These are phyloP conservation scores for Alternaria sp. DNA, from an alignment of 2,329 filamentous ascomycete genomes.

Conservation along the genomic window DNA sequence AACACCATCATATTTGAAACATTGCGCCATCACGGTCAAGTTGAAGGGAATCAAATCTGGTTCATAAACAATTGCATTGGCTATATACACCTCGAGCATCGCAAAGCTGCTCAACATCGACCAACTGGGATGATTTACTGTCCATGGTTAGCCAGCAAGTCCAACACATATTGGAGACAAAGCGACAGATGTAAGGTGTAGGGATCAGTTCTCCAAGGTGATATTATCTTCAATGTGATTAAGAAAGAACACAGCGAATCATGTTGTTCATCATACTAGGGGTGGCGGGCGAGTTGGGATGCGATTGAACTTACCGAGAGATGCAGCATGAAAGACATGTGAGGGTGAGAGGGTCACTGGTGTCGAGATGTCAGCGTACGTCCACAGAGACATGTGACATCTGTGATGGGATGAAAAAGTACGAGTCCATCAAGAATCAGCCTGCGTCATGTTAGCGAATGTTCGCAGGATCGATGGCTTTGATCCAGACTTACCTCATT, in stretches of 20 bases:
- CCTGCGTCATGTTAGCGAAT: slow-evolving; percentile 37
- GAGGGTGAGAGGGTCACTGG: slow-evolving; percentile 6
- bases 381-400: slow-evolving; percentile 15
- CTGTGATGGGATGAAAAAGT: slow-evolving; percentile 14
- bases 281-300: slow-evolving; percentile 7
- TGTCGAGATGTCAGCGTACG: slow-evolving; percentile 29
- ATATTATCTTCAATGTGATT: slow-evolving; percentile 66
- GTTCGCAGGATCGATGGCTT: not conserved
- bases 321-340: not conserved
- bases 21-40: not conserved
- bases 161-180: not conserved
- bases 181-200: not conserved
- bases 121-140: not conserved
- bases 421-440: slow-evolving; percentile 48
- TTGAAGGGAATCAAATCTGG: not conserved
- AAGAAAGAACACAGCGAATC: slow-evolving; percentile 69
- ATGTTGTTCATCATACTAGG: slow-evolving; percentile 63
- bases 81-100: slow-evolving; percentile 7
- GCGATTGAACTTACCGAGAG: slow-evolving; percentile 23
- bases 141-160: slow-evolving; percentile 12
- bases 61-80: not conserved
- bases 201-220: slow-evolving; percentile 71
- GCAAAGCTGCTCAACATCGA: not conserved
- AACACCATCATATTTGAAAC: not conserved
- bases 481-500: slow-evolving; percentile 62